Percentiles rank a stretch among this genome's conserved stretches.
These are phyloP conservation scores for Fusarium sp. DNA, from an alignment of 2,329 filamentous ascomycete genomes.

Conservation along the genomic window DNA sequence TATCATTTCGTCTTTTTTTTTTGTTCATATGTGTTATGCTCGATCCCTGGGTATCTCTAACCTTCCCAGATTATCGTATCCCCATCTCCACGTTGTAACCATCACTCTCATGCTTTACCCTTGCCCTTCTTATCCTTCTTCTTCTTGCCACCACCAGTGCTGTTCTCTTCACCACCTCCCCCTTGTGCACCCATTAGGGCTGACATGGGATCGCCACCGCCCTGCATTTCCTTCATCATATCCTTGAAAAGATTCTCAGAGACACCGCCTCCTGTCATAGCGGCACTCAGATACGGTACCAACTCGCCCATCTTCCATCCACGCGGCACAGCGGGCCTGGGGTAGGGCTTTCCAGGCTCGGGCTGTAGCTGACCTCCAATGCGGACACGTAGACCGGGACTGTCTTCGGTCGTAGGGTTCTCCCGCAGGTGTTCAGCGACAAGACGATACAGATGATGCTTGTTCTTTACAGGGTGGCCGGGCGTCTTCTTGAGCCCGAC, in stretches of 20 bases:
- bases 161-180: constrained; percentile 48
- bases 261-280: constrained; percentile 91
- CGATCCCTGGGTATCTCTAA: constrained; percentile 37
- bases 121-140: constrained; percentile 66
- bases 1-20: constrained; percentile 38
- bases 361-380: constrained; percentile 77
- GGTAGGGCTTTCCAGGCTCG: constrained; percentile 75
- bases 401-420: constrained; percentile 80
- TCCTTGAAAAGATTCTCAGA: constrained; percentile 95
- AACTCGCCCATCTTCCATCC: constrained; percentile 92
- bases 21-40: constrained; percentile 27
- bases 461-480: constrained; percentile 68
- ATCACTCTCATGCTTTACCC: constrained; percentile 46
- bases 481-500: constrained; percentile 69
- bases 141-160: constrained; percentile 51
- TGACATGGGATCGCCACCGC: constrained; percentile 60
- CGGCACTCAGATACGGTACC: constrained; percentile 87
- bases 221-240: constrained; percentile 93
- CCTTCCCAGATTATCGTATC: constrained; percentile 29
- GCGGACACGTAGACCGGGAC: constrained; percentile 75
- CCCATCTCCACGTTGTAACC: constrained; percentile 1
- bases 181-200: constrained; percentile 57
- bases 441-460: constrained; percentile 89
- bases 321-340: constrained; percentile 79
- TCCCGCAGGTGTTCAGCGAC: constrained; percentile 80